Conservation (phyloP, 1,284 basidiomycete genomes). For the Cryptococcus neoformans region DNA sequence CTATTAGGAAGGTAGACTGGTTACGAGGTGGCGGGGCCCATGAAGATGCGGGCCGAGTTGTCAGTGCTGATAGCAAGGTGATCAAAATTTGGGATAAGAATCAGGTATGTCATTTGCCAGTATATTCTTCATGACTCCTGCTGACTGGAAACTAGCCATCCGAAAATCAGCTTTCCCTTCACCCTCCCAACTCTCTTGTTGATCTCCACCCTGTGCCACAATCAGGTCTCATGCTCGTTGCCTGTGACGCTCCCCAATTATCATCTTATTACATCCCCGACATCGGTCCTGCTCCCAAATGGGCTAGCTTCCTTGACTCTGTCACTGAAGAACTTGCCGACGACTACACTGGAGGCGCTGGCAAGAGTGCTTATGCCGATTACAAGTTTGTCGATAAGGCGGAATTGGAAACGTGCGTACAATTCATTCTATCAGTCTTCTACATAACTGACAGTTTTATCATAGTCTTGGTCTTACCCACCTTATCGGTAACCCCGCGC, state of each 20-base stretch:
- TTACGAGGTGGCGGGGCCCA: constrained; percentile 86
- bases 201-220: constrained; percentile 83
- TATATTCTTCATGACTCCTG: constrained; percentile 6
- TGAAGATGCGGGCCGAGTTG: constrained; percentile 67
- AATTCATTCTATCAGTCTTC: not conserved
- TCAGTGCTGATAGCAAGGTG: constrained; percentile 90
- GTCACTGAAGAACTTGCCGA: constrained; percentile 98
- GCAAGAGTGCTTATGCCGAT: constrained; percentile 73
- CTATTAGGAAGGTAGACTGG: constrained; percentile 85
- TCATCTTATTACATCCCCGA: constrained; percentile 91
- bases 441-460: not conserved
- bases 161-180: constrained; percentile 87
- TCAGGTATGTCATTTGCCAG: constrained; percentile 56
- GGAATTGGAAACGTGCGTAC: constrained; percentile 75
- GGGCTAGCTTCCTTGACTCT: constrained; percentile 97
- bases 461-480: constrained; percentile 82
- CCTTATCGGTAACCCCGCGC: constrained; percentile 86
- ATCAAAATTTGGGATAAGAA: constrained; percentile 93
- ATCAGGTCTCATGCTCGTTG: constrained; percentile 79
- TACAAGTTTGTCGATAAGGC: constrained; percentile 93
- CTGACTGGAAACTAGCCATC: constrained; percentile 57
- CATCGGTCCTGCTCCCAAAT: constrained; percentile 91
- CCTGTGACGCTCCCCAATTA: constrained; percentile 92
- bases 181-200: constrained; percentile 82
- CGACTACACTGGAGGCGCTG: constrained; percentile 55